Evolutionary conservation across 2,329 filamentous ascomycete genomes (phyloP).

Genomic region (Colletotrichum musicola): DNA sequence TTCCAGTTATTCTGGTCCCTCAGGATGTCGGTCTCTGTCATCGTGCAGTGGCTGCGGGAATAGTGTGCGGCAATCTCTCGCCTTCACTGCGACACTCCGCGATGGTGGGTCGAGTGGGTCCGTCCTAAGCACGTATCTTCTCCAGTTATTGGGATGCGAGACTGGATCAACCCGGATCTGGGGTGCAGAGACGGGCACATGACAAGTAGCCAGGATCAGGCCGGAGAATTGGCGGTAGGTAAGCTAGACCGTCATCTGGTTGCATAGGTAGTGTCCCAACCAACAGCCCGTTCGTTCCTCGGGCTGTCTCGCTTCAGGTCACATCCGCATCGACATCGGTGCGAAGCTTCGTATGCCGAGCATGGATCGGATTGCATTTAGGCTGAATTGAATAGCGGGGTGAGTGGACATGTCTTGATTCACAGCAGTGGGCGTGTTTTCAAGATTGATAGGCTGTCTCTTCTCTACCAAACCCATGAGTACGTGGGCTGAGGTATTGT

Average conservation of each 20-base stretch:
- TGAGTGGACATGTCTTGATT: background rate
- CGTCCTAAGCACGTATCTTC: background rate
- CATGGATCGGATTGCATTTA: slow-evolving; percentile 13
- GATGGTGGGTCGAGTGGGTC: slow-evolving; percentile 18
- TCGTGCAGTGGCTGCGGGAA: background rate
- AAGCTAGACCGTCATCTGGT: too few species aligned
- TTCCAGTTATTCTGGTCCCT: background rate
- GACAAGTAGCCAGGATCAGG: background rate
- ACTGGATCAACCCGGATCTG: slow-evolving; percentile 6
- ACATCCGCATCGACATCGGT: background rate
- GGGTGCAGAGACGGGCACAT: slow-evolving; percentile 20
- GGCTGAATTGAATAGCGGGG: slow-evolving; percentile 17
- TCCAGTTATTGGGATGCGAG: slow-evolving; percentile 1
- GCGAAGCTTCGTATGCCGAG: slow-evolving; percentile 9
- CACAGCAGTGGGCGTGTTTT: background rate
- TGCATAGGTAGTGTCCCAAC: too few species aligned
- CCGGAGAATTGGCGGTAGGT: background rate
- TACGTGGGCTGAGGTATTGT: background rate
- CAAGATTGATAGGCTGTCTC: background rate
- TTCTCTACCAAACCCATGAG: background rate
- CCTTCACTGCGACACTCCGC: slow-evolving; percentile 34
- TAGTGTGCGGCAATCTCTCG: too few species aligned
- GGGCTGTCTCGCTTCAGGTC: background rate
- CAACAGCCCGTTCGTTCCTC: background rate
- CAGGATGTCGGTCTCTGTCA: background rate